These are phyloP conservation scores for Symbiotaphrina buchneri DNA, from an alignment of 495 filamentous ascomycete species.

Conservation along the genomic window DNA sequence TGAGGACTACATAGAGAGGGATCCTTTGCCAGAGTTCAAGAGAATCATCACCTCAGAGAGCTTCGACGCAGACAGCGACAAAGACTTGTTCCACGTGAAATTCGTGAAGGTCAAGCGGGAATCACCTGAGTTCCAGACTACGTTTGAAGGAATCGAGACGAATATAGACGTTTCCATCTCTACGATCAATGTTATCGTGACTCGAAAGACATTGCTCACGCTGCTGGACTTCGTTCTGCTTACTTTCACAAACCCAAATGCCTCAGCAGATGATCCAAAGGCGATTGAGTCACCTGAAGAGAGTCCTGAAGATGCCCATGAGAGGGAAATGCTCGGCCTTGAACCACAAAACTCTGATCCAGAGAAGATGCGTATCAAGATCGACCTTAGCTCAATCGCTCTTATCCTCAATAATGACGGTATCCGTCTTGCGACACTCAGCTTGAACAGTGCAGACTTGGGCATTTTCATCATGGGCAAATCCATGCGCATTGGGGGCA, in stretches of 20 bases:
- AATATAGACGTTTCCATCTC: slow-evolving; percentile 83
- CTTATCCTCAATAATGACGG: slow-evolving; percentile 97
- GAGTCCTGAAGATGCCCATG: slow-evolving; percentile 12
- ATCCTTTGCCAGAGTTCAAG: slow-evolving; percentile 83
- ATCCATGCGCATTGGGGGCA: slow-evolving; percentile 66
- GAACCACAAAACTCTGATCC: slow-evolving; percentile 3
- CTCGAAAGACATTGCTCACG: slow-evolving; percentile 77
- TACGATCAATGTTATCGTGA: slow-evolving; percentile 89
- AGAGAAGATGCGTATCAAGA: slow-evolving; percentile 63
- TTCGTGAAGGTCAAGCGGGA: slow-evolving; percentile 75
- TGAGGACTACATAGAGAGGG: slow-evolving; percentile 83
- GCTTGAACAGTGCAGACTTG: slow-evolving; percentile 75
- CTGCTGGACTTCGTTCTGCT: slow-evolving; percentile 90
- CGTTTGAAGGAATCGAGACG: slow-evolving; percentile 80
- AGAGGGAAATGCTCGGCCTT: slow-evolving; percentile 7
- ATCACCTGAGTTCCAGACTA: slow-evolving; percentile 77
- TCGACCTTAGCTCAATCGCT: slow-evolving; percentile 76
- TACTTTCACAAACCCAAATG: slow-evolving; percentile 65
- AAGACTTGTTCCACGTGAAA: slow-evolving; percentile 71
- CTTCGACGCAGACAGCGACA: slow-evolving; percentile 40
- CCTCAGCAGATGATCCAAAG: slow-evolving; percentile 10
- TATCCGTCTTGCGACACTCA: slow-evolving; percentile 78
- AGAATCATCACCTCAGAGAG: slow-evolving; percentile 83
- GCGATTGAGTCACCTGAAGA: slow-evolving; percentile 14
- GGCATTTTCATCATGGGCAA: slow-evolving; percentile 70